A percentile compares a stretch with the other conserved stretches of the same genome.
phyloP scores from a whole-genome alignment of 176 grass and related monocot species.

The Tuctoria greenei region DNA sequence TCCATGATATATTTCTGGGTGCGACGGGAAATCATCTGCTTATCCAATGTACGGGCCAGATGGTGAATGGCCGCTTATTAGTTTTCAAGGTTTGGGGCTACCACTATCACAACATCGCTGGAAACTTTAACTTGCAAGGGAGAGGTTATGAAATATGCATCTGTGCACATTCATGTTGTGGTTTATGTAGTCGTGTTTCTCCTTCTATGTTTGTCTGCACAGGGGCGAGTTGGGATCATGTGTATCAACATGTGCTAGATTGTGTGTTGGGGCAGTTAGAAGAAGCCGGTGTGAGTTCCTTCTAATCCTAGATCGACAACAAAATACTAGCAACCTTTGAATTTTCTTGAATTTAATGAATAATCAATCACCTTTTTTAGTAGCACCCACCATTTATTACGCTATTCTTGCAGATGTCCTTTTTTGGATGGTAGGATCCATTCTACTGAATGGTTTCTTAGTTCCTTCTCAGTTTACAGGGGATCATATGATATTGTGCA shows the following conservation, averaged over 20 bases:
- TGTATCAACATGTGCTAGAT: not conserved
- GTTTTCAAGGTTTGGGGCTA: not conserved
- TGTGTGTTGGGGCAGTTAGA: not conserved
- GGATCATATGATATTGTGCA: no score
- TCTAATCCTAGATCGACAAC: slow-evolving; percentile 13
- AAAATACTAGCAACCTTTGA: not conserved
- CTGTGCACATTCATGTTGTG: not conserved
- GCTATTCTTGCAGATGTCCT: not conserved
- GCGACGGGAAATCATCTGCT: not conserved
- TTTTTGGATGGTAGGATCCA: not conserved
- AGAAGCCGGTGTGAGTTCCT: not conserved
- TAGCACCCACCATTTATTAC: not conserved
- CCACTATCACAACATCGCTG: not conserved
- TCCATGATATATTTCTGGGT: not conserved
- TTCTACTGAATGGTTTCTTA: slow-evolving; percentile 11
- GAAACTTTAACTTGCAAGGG: not conserved
- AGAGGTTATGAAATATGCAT: not conserved
- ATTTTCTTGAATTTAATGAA: not conserved
- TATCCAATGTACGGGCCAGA: not conserved
- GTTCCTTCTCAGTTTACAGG: no score
- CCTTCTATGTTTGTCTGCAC: not conserved
- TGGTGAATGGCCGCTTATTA: not conserved
- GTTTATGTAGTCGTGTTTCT: not conserved
- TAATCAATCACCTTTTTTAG: not conserved
- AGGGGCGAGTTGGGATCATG: not conserved